Evolutionary conservation across 1,284 basidiomycete species (phyloP).

Genomic region (Schizophyllum amplum): DNA sequence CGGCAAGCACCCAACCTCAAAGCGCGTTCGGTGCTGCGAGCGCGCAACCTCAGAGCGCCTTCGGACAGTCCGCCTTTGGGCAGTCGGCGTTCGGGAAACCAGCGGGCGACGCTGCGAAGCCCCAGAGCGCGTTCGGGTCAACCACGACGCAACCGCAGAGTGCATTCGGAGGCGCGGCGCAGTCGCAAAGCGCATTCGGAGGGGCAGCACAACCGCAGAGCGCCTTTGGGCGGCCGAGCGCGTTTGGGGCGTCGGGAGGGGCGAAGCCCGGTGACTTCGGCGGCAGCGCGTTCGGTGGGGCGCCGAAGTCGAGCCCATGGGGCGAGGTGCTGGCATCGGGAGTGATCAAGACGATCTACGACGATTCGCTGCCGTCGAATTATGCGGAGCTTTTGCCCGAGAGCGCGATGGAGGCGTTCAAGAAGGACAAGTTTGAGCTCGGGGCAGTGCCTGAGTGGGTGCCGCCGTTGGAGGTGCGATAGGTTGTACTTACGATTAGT

Average conservation of each 20-base stretch:
- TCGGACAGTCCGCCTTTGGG: conserved; percentile 15
- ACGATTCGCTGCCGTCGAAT: conserved; percentile 46
- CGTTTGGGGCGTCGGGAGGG: neutral
- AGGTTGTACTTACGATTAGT: neutral
- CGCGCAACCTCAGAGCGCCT: conserved; percentile 12
- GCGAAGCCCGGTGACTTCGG: neutral
- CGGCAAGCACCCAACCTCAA: too few species aligned
- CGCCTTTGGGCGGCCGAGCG: neutral
- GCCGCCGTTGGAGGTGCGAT: conserved; percentile 66
- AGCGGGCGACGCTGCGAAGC: conserved; percentile 10
- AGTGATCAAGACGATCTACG: conserved; percentile 38
- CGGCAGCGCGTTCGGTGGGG: conserved; percentile 7
- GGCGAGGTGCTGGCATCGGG: conserved; percentile 32
- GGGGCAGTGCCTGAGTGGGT: conserved; percentile 71
- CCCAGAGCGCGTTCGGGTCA: too few species aligned
- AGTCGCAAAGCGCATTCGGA: too few species aligned
- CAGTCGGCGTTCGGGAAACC: conserved; percentile 17
- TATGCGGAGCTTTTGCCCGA: conserved; percentile 48
- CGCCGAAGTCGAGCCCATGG: neutral
- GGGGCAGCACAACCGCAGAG: too few species aligned
- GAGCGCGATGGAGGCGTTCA: conserved; percentile 51
- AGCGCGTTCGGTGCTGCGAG: conserved; percentile 12
- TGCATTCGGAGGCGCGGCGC: too few species aligned
- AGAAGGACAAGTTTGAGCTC: conserved; percentile 56
- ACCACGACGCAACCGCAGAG: too few species aligned